Percentiles rank a stretch among this genome's conserved stretches.
Evolutionary conservation across 345 rosid genomes (phyloP).

Genomic region (Moricandia moricandioides): DNA sequence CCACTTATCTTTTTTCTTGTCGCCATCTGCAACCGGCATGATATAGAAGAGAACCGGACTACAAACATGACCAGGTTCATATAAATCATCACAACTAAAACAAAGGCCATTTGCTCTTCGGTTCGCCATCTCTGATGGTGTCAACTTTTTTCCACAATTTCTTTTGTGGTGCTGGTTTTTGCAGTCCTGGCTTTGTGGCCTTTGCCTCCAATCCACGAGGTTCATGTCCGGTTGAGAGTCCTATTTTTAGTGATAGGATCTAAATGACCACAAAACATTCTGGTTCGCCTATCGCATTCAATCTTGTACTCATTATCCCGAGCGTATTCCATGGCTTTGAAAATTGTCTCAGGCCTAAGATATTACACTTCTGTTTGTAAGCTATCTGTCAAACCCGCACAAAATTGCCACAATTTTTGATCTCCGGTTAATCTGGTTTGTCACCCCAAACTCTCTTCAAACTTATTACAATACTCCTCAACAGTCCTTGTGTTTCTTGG

Average conservation of each 20-base stretch:
- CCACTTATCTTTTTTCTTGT: not conserved
- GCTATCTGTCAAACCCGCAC: too few species aligned
- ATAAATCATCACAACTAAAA: not conserved
- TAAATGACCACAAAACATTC: not conserved
- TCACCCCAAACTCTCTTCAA: too few species aligned
- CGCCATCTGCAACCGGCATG: not conserved
- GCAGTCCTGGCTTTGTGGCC: not conserved
- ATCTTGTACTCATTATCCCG: not conserved
- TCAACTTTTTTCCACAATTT: not conserved
- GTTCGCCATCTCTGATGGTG: not conserved
- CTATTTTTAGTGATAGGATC: not conserved
- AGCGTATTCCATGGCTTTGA: not conserved
- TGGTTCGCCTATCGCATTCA: not conserved
- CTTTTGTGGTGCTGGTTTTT: not conserved
- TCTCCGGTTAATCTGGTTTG: too few species aligned
- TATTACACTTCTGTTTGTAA: too few species aligned
- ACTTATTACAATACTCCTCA: too few species aligned
- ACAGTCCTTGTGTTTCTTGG: too few species aligned
- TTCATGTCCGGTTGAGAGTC: too few species aligned
- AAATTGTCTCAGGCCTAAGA: too few species aligned
- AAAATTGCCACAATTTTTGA: too few species aligned
- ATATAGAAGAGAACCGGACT: not conserved
- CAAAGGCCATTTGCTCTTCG: not conserved
- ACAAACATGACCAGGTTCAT: not conserved
- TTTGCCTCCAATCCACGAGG: not conserved